Percentiles rank a stretch among this genome's conserved stretches.
phyloP scores from a whole-genome alignment of 352 stramenopile species.

The Globisporangium acanthophoron region DNA sequence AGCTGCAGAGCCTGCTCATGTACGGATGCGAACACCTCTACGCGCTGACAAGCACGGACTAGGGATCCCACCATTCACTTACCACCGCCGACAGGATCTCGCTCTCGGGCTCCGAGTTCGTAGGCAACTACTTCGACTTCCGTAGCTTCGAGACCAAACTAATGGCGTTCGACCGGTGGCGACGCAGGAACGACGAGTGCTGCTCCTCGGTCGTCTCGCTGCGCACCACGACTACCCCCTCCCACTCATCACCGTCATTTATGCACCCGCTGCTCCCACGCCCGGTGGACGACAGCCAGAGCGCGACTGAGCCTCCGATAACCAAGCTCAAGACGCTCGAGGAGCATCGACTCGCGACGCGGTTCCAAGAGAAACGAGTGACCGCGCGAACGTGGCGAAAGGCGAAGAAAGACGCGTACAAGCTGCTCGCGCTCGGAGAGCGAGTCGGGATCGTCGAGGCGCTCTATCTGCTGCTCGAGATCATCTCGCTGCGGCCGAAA shows the following conservation, averaged over 20 bases:
- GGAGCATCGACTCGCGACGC: conserved; percentile 45
- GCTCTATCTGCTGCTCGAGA: conserved; percentile 53
- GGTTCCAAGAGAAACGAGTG: conserved; percentile 43
- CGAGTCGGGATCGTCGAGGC: conserved; percentile 33
- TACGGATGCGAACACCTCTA: neutral
- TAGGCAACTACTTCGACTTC: conserved; percentile 11
- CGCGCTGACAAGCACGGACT: neutral
- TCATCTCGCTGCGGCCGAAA: conserved; percentile 33
- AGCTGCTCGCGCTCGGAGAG: conserved; percentile 23
- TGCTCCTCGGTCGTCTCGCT: conserved; percentile 14
- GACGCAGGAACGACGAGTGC: conserved; percentile 10
- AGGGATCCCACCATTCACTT: neutral
- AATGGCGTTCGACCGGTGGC: conserved; percentile 1
- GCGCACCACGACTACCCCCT: conserved; percentile 14
- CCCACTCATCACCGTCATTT: neutral
- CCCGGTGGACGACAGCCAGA: neutral
- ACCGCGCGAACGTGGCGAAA: conserved; percentile 35
- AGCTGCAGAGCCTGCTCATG: conserved; percentile 17
- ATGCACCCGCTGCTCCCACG: neutral
- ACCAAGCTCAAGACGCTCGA: conserved; percentile 40
- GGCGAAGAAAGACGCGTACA: conserved; percentile 19
- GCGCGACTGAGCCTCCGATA: conserved; percentile 10
- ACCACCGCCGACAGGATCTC: neutral
- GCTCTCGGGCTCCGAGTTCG: conserved; percentile 14
- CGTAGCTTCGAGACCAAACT: conserved; percentile 4